Conservation (phyloP, 176 grass and related monocot species). For the Bromus sterilis region DNA sequence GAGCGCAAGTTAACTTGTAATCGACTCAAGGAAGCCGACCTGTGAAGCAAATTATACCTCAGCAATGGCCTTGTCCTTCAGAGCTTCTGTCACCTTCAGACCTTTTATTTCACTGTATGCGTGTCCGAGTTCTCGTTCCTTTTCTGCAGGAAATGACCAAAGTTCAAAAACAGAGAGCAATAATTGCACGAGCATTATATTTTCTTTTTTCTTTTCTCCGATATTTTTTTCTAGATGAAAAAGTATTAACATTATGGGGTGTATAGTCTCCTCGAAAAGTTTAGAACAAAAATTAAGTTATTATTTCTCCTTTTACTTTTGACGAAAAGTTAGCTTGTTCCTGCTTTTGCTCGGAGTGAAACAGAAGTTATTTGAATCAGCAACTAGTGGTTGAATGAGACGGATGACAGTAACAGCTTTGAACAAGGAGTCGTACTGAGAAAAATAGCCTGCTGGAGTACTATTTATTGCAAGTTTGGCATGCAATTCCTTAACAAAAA, state of each 20-base stretch:
- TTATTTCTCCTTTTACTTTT: conserved; percentile 3
- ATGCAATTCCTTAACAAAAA: conserved; percentile 2
- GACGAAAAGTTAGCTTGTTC: neutral
- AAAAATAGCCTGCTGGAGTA: neutral
- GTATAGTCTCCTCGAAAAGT: neutral
- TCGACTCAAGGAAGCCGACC: conserved; percentile 8
- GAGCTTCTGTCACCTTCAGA: conserved; percentile 54
- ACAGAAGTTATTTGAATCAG: conserved; percentile 17
- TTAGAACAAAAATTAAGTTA: neutral
- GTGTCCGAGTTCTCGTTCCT: conserved; percentile 71
- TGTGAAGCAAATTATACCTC: conserved; percentile 59
- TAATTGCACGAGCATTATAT: neutral
- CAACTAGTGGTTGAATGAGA: conserved; percentile 10
- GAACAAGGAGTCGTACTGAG: neutral
- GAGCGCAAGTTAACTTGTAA: conserved; percentile 12
- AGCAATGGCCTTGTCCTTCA: conserved; percentile 76
- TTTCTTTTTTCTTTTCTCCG: neutral
- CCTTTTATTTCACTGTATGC: conserved; percentile 72
- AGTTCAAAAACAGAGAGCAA: neutral
- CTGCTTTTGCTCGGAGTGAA: neutral
- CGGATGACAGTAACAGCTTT: conserved; percentile 3
- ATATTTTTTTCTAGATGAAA: neutral
- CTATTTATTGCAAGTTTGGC: neutral
- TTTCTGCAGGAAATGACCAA: conserved; percentile 46
- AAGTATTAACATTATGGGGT: neutral